These are phyloP conservation scores for Parathielavia appendiculata DNA, from an alignment of 495 filamentous ascomycete genomes.

Conservation along the genomic window DNA sequence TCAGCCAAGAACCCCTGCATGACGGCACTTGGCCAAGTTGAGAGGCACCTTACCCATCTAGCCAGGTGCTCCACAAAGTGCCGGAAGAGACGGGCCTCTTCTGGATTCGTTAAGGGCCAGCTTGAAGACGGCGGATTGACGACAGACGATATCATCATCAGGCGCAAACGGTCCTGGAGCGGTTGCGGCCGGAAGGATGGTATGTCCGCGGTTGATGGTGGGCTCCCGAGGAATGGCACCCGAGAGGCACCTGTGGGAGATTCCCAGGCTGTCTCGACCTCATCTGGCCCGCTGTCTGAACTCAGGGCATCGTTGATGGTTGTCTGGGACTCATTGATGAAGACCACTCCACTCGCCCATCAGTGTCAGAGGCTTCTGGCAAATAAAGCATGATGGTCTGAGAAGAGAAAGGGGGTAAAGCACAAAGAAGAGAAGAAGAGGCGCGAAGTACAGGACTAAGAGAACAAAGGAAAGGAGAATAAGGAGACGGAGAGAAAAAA, in stretches of 20 bases:
- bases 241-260: conserved; percentile 11
- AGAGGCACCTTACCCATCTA: conserved; percentile 39
- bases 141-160: conserved; percentile 9
- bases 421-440: too few relatives aligned
- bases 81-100: conserved; percentile 41
- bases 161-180: conserved; percentile 21
- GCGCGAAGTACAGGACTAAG: too few relatives aligned
- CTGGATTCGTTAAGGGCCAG: conserved; percentile 37
- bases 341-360: conserved; percentile 17
- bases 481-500: background rate
- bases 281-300: conserved; percentile 21
- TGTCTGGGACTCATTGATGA: conserved; percentile 27
- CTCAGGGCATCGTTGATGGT: conserved; percentile 21
- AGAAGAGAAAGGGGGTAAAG: background rate
- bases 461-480: too few relatives aligned
- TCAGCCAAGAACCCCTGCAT: background rate
- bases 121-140: conserved; percentile 4
- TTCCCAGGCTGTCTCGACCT: conserved; percentile 13
- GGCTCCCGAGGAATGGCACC: background rate
- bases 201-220: background rate
- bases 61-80: conserved; percentile 48
- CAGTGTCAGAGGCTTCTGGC: background rate
- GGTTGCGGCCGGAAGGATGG: conserved; percentile 7
- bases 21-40: background rate
- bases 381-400: background rate